Evolutionary conservation across 305 asterid species (phyloP), one percentile per base, ranked within the genome.

Genomic region (Fraxinus platypoda): DNA sequence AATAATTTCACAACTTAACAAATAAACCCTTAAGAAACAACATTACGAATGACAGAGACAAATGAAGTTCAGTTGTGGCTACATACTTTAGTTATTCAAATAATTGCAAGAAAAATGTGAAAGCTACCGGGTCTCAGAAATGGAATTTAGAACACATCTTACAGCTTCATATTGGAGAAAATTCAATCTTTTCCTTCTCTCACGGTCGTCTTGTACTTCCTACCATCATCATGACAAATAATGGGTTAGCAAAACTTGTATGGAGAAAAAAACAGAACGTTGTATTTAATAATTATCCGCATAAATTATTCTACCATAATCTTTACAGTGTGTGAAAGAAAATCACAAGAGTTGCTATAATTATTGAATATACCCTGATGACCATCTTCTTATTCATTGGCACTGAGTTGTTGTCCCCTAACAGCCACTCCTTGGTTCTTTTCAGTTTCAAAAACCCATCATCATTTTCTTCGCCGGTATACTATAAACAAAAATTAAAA

Each of bases 131-230:
- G 33, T 30, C 26, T 62, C 15, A 8, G 6, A 62, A 68, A 9
- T 2, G 26, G 84, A 84, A 82, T 73, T 78, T 49, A 68, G 62
- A 84, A 41, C 30, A 77, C 6, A 4, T 43, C 98, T 52, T 94
- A 95, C 99, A 88, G 98, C 99, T 87, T 95, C 98, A 19, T 95
- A 95, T 89, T 85, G 81, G 85, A 95, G 97, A 77, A 93, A 83
- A 81, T 89, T 92, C 89, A 95, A 88, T 84, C 88, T 90, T 84
- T 88, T 94, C 91, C 91, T 87, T 88, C 86, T 90, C 82, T 93
- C 96, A 66, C 97, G 80, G 35, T 92, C 90, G 72, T 95, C 91
- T 77, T 76, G 92, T 74, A 91, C 78, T 86, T 93, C 96, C 99
- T 95, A 84, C 77, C 85, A 86, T 81, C 84, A 86, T 38, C 77